phyloP scores from a whole-genome alignment of 371 early-diverging fungal genomes.

The Mucor sp. region DNA sequence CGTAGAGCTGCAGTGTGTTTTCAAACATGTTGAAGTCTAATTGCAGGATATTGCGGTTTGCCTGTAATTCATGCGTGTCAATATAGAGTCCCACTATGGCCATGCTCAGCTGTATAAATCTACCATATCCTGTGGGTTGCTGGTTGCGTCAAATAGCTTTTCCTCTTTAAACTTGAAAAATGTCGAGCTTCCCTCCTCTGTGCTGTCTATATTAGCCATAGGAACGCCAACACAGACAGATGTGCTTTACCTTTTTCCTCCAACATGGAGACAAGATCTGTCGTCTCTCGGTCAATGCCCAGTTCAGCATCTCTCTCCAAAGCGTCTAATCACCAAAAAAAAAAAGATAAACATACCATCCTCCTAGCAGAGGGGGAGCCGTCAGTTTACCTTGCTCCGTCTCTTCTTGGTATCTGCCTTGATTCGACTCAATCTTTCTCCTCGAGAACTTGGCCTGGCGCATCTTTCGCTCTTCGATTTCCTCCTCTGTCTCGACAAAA shows the following conservation, averaged over 20 bases:
- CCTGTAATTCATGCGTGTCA: constrained; percentile 1
- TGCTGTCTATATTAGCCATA: background rate
- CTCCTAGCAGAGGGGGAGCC: background rate
- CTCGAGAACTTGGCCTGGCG: constrained; percentile 31
- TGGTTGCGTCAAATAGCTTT: constrained; percentile 25
- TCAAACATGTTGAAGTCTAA: constrained; percentile 39
- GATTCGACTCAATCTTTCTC: constrained; percentile 38
- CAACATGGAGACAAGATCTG: constrained; percentile 43
- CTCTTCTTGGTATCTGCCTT: constrained; percentile 41
- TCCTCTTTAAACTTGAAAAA: constrained; percentile 55
- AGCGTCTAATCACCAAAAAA: constrained; percentile 18
- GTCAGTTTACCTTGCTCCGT: constrained; percentile 31
- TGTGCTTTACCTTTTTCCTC: constrained; percentile 33
- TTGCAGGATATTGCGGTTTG: constrained; percentile 30
- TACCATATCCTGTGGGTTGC: constrained; percentile 7
- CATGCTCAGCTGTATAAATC: background rate
- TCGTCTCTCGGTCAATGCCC: constrained; percentile 56
- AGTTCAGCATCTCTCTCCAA: constrained; percentile 43
- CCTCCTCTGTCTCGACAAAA: constrained; percentile 19
- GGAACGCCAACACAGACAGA: background rate
- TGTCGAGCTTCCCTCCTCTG: constrained; percentile 34
- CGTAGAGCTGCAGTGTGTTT: constrained; percentile 18
- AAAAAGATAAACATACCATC: background rate
- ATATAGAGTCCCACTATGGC: background rate
- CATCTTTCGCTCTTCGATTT: constrained; percentile 16